Evolutionary conservation across 2,329 filamentous ascomycete genomes (phyloP).

Genomic region (Polytolypa hystricis): DNA sequence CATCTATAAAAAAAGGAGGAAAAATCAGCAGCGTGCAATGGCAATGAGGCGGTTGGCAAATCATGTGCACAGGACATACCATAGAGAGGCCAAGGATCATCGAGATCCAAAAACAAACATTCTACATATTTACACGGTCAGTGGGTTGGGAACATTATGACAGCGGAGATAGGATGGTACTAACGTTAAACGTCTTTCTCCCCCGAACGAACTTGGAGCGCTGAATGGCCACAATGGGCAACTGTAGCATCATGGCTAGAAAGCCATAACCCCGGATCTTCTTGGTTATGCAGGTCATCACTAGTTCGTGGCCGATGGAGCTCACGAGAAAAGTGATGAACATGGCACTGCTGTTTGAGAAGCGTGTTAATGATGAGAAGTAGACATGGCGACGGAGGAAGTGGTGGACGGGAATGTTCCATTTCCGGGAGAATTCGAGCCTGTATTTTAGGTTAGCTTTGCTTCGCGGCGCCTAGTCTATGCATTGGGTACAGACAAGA

Average conservation of each 20-base stretch:
- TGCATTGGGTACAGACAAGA: constrained; percentile 46
- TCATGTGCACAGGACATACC: constrained; percentile 40
- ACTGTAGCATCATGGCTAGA: constrained; percentile 87
- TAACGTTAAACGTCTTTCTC: constrained; percentile 61
- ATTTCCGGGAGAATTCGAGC: constrained; percentile 92
- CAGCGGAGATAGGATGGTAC: constrained; percentile 9
- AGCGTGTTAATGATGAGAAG: constrained; percentile 62
- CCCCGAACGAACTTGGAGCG: constrained; percentile 64
- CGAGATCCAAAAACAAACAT: constrained; percentile 80
- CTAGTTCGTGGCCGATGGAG: constrained; percentile 81
- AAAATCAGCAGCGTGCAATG: not conserved
- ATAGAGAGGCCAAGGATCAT: constrained; percentile 80
- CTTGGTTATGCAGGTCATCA: constrained; percentile 97
- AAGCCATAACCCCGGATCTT: constrained; percentile 93
- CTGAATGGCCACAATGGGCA: constrained; percentile 90
- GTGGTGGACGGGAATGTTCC: constrained; percentile 96
- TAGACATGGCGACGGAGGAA: constrained; percentile 95
- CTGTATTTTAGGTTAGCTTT: constrained; percentile 25
- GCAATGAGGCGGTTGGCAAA: not conserved
- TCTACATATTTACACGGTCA: constrained; percentile 29
- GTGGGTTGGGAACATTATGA: not conserved
- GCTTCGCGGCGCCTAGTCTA: constrained; percentile 4
- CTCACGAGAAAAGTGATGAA: constrained; percentile 85
- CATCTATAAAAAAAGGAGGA: constrained; percentile 30
- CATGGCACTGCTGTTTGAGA: constrained; percentile 68